Evolutionary conservation across 140 eudicot species (phyloP).

Genomic region (Bidens hawaiensis): DNA sequence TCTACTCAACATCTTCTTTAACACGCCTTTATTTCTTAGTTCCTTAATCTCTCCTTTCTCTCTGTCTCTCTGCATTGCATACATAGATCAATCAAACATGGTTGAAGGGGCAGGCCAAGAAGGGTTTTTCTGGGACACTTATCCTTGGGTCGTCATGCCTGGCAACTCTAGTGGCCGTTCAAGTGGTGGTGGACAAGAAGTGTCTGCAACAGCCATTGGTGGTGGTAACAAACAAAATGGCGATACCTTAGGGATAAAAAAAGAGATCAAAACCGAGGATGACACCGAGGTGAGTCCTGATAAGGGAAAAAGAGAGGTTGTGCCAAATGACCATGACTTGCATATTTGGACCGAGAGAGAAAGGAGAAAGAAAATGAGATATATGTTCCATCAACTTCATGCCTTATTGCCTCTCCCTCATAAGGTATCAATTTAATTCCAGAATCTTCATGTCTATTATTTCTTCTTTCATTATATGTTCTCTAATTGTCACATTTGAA

Average conservation of each 20-base stretch:
- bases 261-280: constrained; percentile 1
- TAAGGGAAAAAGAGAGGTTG: constrained; percentile 29
- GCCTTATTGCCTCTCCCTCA: constrained; percentile 70
- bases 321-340: constrained; percentile 52
- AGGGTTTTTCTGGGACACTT: constrained; percentile 39
- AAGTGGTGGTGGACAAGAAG: constrained; percentile 8
- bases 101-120: constrained; percentile 27
- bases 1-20: constrained; percentile 11
- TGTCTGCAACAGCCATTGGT: neutral
- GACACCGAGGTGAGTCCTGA: neutral
- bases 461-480: neutral
- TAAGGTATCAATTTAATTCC: constrained; percentile 28
- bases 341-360: constrained; percentile 90
- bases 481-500: neutral
- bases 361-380: constrained; percentile 91
- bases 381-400: constrained; percentile 79
- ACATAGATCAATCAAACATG: constrained; percentile 20
- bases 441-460: neutral
- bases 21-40: constrained; percentile 4
- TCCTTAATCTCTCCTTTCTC: neutral
- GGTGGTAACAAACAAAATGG: constrained; percentile 6
- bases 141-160: constrained; percentile 46
- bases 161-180: constrained; percentile 19
- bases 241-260: constrained; percentile 8
- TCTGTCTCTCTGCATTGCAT: neutral